Conservation (phyloP, 768 basidiomycete genomes). For the Chalciporus sphaerocephalus region DNA sequence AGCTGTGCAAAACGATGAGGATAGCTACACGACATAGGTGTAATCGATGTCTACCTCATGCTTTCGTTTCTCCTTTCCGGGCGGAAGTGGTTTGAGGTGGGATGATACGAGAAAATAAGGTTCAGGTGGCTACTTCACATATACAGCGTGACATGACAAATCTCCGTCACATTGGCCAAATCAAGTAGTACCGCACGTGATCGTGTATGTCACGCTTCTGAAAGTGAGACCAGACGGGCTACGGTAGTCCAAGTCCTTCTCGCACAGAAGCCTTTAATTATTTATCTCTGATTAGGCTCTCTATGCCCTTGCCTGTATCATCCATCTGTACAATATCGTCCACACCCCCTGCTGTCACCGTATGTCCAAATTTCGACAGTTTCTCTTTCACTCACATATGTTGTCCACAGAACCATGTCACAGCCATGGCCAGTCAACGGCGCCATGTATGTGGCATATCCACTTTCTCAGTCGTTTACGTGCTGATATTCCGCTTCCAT, state of each 20-base stretch:
- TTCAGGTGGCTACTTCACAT: slow-evolving; percentile 29
- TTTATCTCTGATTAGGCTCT: slow-evolving; percentile 12
- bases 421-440: slow-evolving; percentile 19
- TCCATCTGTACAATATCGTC: not conserved
- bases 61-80: slow-evolving; percentile 20
- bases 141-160: slow-evolving; percentile 35
- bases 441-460: slow-evolving; percentile 18
- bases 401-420: slow-evolving; percentile 19
- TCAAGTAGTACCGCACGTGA: slow-evolving; percentile 13
- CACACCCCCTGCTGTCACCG: not conserved
- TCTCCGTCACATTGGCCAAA: slow-evolving; percentile 15
- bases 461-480: not conserved
- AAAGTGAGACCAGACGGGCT: not conserved
- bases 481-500: slow-evolving; percentile 7
- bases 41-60: slow-evolving; percentile 28
- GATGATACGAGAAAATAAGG: slow-evolving; percentile 27
- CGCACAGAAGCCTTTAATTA: slow-evolving; percentile 5
- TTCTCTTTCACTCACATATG: slow-evolving; percentile 1
- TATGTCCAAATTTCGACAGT: not conserved
- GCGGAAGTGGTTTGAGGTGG: slow-evolving; percentile 11
- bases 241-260: too few relatives aligned
- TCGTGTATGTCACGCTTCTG: slow-evolving; percentile 13
- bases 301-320: not conserved
- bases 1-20: slow-evolving; percentile 18
- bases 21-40: too few relatives aligned